Base-by-base conservation (phyloP, 345 rosid genomes). In the Rhizophora mangle region DNA sequence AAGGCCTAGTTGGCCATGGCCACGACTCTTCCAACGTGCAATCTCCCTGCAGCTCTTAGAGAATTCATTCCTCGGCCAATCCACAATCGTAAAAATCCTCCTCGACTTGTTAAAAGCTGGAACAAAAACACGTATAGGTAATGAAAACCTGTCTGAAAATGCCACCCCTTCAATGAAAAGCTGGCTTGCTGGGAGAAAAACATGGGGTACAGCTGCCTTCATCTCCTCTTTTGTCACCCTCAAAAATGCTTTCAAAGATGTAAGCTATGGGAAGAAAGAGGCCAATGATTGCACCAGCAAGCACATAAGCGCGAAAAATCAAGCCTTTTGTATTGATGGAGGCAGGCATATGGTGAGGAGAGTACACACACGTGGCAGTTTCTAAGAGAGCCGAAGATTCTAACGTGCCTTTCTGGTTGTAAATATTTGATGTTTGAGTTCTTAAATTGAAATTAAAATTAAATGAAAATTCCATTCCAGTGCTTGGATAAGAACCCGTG, bases 131-230 rank as follows among this genome's bases (percentile, higher is more conserved):
- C 88, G 72, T 21, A 91, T 72, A 4, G 98, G 97, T 10, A 84
- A 74, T 22, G 98, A 82, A 62, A 95, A 88, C 68, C 80, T 47
- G 27, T 67, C 84, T 0, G 89, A 85, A 62, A 78, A 83, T 6
- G 91, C 87, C 51, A 92, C 73, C 1, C 98, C 99, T 69, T 95
- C 99, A 93, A 90, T 86, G 82, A 88, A 88, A 62, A 90, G 83
- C 81, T 95, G 98, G 72, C 91, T 68, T 0, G 90, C 84, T 0
- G 90, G 70, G 20, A 95, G 89, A 59, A 95, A 95, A 52, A 92
- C 81, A 69, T 95, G 99, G 0, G 98, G 96, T 0, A 89, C 85
- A 0, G 98, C 94, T 4, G 96, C 91, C 49, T 77, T 78, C 19
- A 88, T 80, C 4, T 92, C 94, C 21, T 72, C 82, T 76, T 78